These are phyloP conservation scores for Cutaneotrichosporon sp. DNA, from an alignment of 1,284 basidiomycete species.

Conservation along the genomic window DNA sequence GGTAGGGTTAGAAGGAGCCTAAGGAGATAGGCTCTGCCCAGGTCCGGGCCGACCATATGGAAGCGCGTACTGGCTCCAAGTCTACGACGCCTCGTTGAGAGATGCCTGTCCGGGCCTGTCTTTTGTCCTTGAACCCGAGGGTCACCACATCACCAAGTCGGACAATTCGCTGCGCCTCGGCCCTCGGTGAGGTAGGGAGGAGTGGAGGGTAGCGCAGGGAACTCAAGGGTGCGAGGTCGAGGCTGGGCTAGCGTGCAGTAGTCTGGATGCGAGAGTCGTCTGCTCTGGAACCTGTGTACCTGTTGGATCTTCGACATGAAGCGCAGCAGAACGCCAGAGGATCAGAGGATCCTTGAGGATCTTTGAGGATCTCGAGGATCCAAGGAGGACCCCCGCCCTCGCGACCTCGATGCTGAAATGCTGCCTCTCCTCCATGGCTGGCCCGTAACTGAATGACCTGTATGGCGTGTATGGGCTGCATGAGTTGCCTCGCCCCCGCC, in stretches of 20 bases:
- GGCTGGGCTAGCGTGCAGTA: no score
- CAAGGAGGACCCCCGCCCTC: no score
- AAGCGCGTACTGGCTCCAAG: background rate
- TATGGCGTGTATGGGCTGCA: background rate
- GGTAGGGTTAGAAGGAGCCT: background rate
- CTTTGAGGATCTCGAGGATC: background rate
- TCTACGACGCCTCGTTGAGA: background rate
- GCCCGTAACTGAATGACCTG: background rate
- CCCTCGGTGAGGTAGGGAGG: background rate
- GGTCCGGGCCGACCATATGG: background rate
- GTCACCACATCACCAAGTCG: background rate
- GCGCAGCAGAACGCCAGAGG: no score
- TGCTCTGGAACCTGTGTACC: no score
- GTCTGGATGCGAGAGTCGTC: no score
- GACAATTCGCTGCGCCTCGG: background rate
- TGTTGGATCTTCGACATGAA: no score
- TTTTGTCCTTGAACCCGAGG: no score
- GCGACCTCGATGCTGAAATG: no score
- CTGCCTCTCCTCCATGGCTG: no score
- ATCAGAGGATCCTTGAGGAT: no score
- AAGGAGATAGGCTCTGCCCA: background rate
- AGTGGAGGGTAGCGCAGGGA: no score
- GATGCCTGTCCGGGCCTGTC: background rate
- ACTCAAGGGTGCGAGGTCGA: no score
- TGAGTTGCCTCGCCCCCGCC: background rate